Evolutionary conservation across 176 grass and related monocot species (phyloP).

Genomic region (Aechmea fasciata): DNA sequence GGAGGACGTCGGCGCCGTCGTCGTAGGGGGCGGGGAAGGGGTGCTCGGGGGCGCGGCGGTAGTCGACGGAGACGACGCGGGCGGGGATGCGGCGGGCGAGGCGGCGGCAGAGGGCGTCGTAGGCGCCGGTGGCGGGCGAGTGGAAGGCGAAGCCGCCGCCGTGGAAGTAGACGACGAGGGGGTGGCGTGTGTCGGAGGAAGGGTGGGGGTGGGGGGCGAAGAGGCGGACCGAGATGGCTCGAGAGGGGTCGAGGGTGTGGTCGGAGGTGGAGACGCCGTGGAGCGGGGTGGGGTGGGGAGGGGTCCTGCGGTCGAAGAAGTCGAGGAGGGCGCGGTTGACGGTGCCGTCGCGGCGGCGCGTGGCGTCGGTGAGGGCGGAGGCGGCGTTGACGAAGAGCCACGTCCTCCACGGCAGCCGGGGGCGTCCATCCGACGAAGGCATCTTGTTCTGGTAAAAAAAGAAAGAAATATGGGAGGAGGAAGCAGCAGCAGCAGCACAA

Average conservation of each 20-base stretch:
- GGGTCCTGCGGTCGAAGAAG: constrained; percentile 24
- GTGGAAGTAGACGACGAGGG: constrained; percentile 55
- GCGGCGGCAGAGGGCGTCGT: constrained; percentile 37
- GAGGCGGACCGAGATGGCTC: constrained; percentile 39
- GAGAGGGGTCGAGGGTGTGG: constrained; percentile 28
- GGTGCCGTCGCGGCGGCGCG: constrained; percentile 40
- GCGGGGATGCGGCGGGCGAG: constrained; percentile 30
- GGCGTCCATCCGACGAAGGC: too few species aligned
- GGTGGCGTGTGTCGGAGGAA: not conserved
- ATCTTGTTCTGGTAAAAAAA: too few species aligned
- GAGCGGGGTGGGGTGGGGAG: constrained; percentile 11
- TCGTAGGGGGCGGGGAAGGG: constrained; percentile 50
- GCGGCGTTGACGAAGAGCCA: constrained; percentile 22
- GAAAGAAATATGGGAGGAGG: too few species aligned
- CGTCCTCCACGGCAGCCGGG: constrained; percentile 29
- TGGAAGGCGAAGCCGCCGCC: constrained; percentile 53
- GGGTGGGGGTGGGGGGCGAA: constrained; percentile 10
- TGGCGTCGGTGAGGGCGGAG: not conserved
- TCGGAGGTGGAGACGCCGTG: constrained; percentile 38
- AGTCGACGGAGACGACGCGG: constrained; percentile 47
- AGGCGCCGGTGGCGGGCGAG: constrained; percentile 23
- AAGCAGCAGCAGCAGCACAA: too few species aligned
- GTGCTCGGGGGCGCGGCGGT: constrained; percentile 62
- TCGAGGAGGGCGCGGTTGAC: constrained; percentile 41
- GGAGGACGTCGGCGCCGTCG: constrained; percentile 43